Percentiles rank a stretch among this genome's conserved stretches.
Conservation (phyloP, 129 eudicot species). For the Arctium lappa region DNA sequence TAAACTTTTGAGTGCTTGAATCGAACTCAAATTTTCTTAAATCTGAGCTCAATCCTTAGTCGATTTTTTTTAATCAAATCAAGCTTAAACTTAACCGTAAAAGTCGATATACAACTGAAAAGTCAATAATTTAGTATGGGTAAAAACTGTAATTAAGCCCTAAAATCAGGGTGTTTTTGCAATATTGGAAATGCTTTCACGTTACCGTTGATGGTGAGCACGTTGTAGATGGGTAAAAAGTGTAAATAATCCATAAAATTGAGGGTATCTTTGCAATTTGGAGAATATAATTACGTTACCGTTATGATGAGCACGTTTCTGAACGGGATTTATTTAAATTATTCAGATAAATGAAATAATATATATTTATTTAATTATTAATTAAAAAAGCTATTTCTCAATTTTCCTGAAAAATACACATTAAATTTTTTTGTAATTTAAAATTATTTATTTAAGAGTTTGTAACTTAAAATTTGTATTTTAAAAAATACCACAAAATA, state of each 20-base stretch:
- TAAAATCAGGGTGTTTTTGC: too few relatives aligned
- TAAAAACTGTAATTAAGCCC: neutral
- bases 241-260: neutral
- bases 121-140: neutral
- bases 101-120: neutral
- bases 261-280: neutral
- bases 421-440: too few relatives aligned
- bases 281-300: neutral
- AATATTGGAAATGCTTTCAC: neutral
- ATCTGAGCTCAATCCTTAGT: neutral
- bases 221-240: neutral
- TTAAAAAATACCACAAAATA: too few relatives aligned
- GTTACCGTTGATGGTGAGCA: neutral
- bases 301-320: slow-evolving; percentile 13
- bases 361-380: too few relatives aligned
- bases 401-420: too few relatives aligned
- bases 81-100: neutral
- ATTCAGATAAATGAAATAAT: neutral
- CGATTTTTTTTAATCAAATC: neutral
- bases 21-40: neutral
- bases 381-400: too few relatives aligned
- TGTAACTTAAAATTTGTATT: too few relatives aligned
- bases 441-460: too few relatives aligned
- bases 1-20: too few relatives aligned
- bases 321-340: neutral